phyloP scores from a whole-genome alignment of 345 rosid species.

The Pseudoturritis turrita region DNA sequence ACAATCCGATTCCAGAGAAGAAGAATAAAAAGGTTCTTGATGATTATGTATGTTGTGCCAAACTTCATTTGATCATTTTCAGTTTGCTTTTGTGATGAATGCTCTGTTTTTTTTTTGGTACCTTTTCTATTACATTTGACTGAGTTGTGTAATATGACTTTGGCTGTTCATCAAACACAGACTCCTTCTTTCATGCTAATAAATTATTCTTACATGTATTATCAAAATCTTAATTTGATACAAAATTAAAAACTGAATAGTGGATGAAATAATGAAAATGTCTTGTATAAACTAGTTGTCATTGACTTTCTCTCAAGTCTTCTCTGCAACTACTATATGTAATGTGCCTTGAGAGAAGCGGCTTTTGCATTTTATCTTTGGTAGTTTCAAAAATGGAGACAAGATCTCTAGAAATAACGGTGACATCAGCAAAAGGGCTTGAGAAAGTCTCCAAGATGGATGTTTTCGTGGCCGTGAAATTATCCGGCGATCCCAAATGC shows the following conservation, averaged over 20 bases:
- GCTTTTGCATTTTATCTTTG: constrained; percentile 1
- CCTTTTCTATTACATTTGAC: background rate
- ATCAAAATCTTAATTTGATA: background rate
- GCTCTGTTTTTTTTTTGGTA: background rate
- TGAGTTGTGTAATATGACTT: constrained; percentile 14
- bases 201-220: background rate
- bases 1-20: background rate
- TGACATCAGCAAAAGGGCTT: constrained; percentile 22
- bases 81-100: constrained; percentile 6
- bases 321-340: constrained; percentile 22
- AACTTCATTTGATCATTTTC: constrained; percentile 8
- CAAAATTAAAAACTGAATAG: background rate
- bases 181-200: constrained; percentile 11
- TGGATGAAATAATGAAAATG: background rate
- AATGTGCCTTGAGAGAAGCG: background rate
- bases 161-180: constrained; percentile 6
- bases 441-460: constrained; percentile 13
- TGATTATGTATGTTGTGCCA: constrained; percentile 22
- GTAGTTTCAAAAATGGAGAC: background rate
- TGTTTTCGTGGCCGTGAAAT: constrained; percentile 19
- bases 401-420: constrained; percentile 19
- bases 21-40: constrained; percentile 34
- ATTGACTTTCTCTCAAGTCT: constrained; percentile 22
- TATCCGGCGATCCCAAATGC: constrained; percentile 28
- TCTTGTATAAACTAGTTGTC: background rate